Conservation (phyloP, 306 rosid species). For the Vigna radiata region DNA sequence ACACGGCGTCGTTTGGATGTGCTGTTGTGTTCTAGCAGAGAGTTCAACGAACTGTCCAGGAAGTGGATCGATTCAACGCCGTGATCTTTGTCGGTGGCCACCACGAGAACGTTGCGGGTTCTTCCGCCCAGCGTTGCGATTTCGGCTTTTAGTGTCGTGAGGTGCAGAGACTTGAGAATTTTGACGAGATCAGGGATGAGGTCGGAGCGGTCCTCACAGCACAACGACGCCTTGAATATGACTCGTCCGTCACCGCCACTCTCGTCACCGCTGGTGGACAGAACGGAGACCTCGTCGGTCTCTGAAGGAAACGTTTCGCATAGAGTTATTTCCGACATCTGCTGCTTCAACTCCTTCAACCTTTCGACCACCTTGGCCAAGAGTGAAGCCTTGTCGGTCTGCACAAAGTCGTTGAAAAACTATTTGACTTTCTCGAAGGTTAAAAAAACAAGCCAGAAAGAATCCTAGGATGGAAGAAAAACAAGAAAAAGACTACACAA, state of each 20-base stretch:
- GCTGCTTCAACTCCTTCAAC: constrained; percentile 81
- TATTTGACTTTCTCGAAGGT: constrained; percentile 31
- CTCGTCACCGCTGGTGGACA: constrained; percentile 47
- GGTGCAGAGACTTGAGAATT: constrained; percentile 78
- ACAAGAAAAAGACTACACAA: too few relatives aligned
- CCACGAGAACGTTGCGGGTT: constrained; percentile 73
- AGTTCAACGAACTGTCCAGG: constrained; percentile 82
- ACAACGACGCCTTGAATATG: constrained; percentile 79
- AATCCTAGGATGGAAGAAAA: not conserved
- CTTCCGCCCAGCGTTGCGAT: constrained; percentile 91
- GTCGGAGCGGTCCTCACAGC: constrained; percentile 93
- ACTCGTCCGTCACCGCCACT: constrained; percentile 56
- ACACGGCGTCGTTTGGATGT: constrained; percentile 82
- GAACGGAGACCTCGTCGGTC: constrained; percentile 81
- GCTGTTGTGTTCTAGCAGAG: constrained; percentile 69
- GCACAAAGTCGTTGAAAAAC: not conserved
- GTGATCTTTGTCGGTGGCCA: constrained; percentile 82
- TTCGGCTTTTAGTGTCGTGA: constrained; percentile 78
- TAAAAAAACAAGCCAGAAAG: not conserved
- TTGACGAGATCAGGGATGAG: constrained; percentile 85
- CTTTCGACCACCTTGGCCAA: constrained; percentile 89
- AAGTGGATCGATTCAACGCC: constrained; percentile 85
- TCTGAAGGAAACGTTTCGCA: constrained; percentile 83
- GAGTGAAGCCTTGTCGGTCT: constrained; percentile 98
- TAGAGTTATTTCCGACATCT: constrained; percentile 63